Evolutionary conservation across 345 rosid genomes (phyloP).

Genomic region (Raphanus raphanistrum): DNA sequence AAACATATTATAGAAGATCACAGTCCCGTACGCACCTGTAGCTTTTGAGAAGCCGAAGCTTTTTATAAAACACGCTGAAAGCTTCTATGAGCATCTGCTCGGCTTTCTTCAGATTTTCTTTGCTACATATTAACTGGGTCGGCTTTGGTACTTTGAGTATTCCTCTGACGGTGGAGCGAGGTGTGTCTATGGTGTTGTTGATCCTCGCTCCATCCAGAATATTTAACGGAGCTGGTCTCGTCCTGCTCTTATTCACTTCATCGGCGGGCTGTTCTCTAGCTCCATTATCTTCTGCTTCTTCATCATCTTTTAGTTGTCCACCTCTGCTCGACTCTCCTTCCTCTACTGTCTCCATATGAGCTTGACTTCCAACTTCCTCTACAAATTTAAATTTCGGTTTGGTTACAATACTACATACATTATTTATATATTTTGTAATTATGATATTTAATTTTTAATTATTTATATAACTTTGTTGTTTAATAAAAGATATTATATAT

Average conservation of each 20-base stretch:
- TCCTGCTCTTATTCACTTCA: neutral
- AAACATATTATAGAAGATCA: neutral
- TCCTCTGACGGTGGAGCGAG: constrained; percentile 62
- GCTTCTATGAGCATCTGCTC: constrained; percentile 53
- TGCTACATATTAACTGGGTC: constrained; percentile 46
- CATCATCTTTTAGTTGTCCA: constrained; percentile 37
- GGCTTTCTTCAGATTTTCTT: constrained; percentile 51
- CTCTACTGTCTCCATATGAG: constrained; percentile 49
- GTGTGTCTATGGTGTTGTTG: constrained; percentile 53
- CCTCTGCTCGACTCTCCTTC: constrained; percentile 43
- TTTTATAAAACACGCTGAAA: constrained; percentile 59
- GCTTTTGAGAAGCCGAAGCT: constrained; percentile 74
- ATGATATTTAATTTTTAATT: no score
- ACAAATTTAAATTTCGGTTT: constrained; percentile 7
- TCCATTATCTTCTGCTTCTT: constrained; percentile 9
- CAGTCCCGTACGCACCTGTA: constrained; percentile 38
- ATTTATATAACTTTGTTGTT: no score
- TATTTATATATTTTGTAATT: no score
- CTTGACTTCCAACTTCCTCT: constrained; percentile 15
- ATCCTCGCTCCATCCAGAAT: constrained; percentile 49
- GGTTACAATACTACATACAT: neutral
- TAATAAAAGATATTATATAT: no score
- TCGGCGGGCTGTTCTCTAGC: neutral
- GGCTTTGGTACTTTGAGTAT: constrained; percentile 44
- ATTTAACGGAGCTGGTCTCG: constrained; percentile 53